Base-by-base conservation (phyloP, 169 alveolate species). In the Eimeria tenella region DNA sequence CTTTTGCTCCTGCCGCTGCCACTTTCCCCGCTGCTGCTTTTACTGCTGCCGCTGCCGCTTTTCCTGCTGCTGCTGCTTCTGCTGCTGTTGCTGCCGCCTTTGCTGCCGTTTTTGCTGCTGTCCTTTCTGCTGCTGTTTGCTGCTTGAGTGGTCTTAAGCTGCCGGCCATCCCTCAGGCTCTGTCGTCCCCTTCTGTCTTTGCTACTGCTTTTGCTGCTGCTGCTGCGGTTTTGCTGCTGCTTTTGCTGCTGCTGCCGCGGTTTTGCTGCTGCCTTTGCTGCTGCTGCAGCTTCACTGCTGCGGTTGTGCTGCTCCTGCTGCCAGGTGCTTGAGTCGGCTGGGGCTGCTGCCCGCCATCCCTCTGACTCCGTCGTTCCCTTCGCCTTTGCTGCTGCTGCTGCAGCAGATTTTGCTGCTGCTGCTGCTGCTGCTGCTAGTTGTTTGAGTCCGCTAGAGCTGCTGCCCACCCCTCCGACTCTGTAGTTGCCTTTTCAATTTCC, bases 341-440 rank as follows among this genome's bases (percentile, higher is more conserved):
- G 56, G 50, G 82, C 19, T 71, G 52, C 42, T 2, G 42, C 42
- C 42, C 42, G 42, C 42, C 42, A 31, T 31, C 42, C 42, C 42
- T 31, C 42, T 31, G 10, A 71, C 49, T 8, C 53, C 55, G n/a
- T 21, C 13, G 50, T 5, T 13, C 23, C 56, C 21, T 13, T 1
- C 49, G 82, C 23, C 23, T 5, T 31, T 23, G 82, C 82, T 71
- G 82, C 82, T 71, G 82, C 82, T 71, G 68, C 82, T 71, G 82
- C 52, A 21, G 53, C 82, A 21, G 19, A 0, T 58, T 58, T 58
- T 11, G 55, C 82, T 31, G 55, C 17, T 31, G 82, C 56, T 31
- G 17, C 19, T 71, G 56, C 82, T 71, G 56, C 50, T 21, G 56
- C 82, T 58, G 21, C 68, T 58, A 17, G 19, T 17, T 58, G 11